Evolutionary conservation across 768 basidiomycete species (phyloP), one percentile per base, ranked within the genome.

Genomic region (Coprinopsis sp.): DNA sequence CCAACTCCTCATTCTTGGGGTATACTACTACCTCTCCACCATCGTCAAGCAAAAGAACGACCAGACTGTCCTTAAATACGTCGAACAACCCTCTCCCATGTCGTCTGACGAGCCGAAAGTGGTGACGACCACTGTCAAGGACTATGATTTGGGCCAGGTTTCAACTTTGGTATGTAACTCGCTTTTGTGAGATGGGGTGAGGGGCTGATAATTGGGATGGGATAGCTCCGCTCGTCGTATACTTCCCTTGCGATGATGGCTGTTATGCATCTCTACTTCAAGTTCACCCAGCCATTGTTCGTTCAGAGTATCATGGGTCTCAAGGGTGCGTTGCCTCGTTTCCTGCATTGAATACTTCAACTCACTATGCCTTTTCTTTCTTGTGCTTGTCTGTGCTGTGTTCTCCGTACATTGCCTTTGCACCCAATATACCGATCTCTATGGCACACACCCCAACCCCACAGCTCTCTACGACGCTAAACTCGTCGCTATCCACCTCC

Each of bases 201-300:
- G n/a, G n/a, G n/a, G n/a, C n/a, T n/a, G n/a, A n/a, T n/a, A n/a
- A n/a, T n/a, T n/a, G n/a, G n/a, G n/a, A n/a, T n/a, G n/a, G n/a
- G n/a, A 23, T 44, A 84, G 81, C 74, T 87, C 49, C 80, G 81
- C 29, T 69, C 73, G 13, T 78, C 72, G 7, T 87, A 76, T 65
- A 77, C 81, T 66, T 85, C 86, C 52, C 64, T 91, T 57, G 85
- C 81, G 39, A 90, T 91, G 84, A 92, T 93, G 87, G 76, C 60
- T 49, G 85, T 93, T 75, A 82, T 97, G 72, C 95, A 98, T 70
- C 51, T 87, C 41, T 97, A 97, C 78, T 73, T 98, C 70, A 82
- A 88, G 63, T 97, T 89, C 78, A 94, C 92, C 5, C 94, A 95
- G 62, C 95, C 95, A 4, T 79, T 97, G 54, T 95, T 97, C 69